Conservation (phyloP, 2,329 filamentous ascomycete genomes). For the Aspergillus pseudotamarii region DNA sequence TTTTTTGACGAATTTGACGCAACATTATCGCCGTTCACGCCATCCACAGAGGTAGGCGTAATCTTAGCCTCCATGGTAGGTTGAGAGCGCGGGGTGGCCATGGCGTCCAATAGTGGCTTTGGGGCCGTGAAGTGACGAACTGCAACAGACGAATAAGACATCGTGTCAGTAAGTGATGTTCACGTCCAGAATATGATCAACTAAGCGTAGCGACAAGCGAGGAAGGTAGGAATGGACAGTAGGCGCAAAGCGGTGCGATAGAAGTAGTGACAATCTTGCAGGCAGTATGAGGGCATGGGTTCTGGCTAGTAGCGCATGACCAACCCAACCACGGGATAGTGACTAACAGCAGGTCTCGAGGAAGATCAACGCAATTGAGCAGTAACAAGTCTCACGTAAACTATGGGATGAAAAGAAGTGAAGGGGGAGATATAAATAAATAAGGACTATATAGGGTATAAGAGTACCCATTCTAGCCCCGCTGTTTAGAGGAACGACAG, state of each 20-base stretch:
- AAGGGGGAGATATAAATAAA: background rate
- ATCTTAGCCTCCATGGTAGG: slow-evolving; percentile 28
- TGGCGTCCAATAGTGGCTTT: slow-evolving; percentile 71
- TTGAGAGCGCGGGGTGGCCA: slow-evolving; percentile 50
- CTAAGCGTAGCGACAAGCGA: slow-evolving; percentile 76
- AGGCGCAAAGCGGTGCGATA: slow-evolving; percentile 87
- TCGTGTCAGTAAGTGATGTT: slow-evolving; percentile 52
- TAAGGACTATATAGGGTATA: slow-evolving; percentile 9
- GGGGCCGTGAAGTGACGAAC: slow-evolving; percentile 72
- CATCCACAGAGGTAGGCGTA: slow-evolving; percentile 20
- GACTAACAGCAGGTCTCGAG: slow-evolving; percentile 11
- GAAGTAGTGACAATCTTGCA: slow-evolving; percentile 91
- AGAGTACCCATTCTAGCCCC: slow-evolving; percentile 11
- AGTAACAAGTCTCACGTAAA: slow-evolving; percentile 3
- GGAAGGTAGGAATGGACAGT: slow-evolving; percentile 76
- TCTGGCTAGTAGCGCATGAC: slow-evolving; percentile 46
- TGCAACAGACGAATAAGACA: slow-evolving; percentile 64
- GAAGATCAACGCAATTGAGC: background rate
- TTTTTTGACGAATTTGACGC: slow-evolving; percentile 49
- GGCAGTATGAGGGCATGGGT: slow-evolving; percentile 75
- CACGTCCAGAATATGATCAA: slow-evolving; percentile 25
- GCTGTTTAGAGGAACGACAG: slow-evolving; percentile 13
- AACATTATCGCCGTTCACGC: background rate
- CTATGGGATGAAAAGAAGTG: background rate
- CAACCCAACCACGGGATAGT: slow-evolving; percentile 16